Evolutionary conservation across 495 filamentous ascomycete species (phyloP), one percentile per base, ranked within the genome.

Genomic region (Corynascus novoguineensis): DNA sequence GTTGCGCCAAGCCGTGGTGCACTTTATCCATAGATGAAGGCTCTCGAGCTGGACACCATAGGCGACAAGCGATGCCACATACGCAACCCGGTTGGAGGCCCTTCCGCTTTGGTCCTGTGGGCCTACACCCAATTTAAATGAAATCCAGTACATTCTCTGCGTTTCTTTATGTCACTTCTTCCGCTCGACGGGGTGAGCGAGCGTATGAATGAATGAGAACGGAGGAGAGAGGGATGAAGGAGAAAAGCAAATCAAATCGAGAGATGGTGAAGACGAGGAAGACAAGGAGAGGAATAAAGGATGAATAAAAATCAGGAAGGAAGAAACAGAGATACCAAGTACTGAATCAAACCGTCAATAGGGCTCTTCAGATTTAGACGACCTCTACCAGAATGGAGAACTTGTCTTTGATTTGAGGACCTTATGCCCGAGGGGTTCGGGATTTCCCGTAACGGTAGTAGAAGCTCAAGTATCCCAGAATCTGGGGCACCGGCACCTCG

Each of bases 1-100:
- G 22, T 40, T 12, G 34, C 42, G 57, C 58, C 58, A 60, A 60
- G 58, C 17, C 35, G 21, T 48, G 6, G 17, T 35, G 17, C 50
- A 60, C 58, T 60, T 60, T 60, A 60, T 55, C 58, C 50, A 48
- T 45, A 55, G 25, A 55, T 60, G 58, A 55, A 60, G 29, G 34
- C 17, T 40, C 42, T 47, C 41, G 35, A 32, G 8, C 19, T 52
- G 56, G 32, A 37, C 31, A 38, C 49, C 41, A 29, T 53, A 3
- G 14, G 14, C 38, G 17, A 5, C 10, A 27, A 38, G 41, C 47
- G 25, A 41, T 42, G 17, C 24, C 47, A 50, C 48, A 38, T 38
- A 21, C 19, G 5, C 11, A 24, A 15, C 28, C 34, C n/a, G n/a
- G n/a, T n/a, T n/a, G n/a, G n/a, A n/a, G 19, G 27, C 25, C 25